Evolutionary conservation across 2,329 filamentous ascomycete species (phyloP).

Genomic region (Daldinia eschscholtzii): DNA sequence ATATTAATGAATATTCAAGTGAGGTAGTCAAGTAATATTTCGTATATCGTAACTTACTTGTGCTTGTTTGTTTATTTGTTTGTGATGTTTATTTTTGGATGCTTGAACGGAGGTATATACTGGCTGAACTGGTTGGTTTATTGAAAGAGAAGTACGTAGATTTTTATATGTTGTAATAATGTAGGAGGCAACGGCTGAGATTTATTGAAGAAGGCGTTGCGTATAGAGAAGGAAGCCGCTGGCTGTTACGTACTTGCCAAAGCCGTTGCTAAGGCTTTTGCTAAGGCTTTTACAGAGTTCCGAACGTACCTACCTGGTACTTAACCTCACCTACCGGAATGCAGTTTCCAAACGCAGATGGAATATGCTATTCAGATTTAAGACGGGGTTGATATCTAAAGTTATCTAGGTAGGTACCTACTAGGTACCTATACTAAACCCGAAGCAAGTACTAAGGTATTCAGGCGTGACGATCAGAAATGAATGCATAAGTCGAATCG

Average conservation of each 20-base stretch:
- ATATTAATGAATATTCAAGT: not conserved
- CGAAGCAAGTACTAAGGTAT: no score
- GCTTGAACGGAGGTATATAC: not conserved
- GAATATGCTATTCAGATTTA: not conserved
- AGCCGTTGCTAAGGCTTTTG: not conserved
- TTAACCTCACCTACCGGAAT: not conserved
- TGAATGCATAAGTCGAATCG: no score
- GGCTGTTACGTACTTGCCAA: not conserved
- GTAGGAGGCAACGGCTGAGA: not conserved
- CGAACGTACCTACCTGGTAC: not conserved
- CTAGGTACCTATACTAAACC: no score
- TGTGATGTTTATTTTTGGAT: not conserved
- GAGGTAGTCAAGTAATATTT: not conserved
- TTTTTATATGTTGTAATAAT: not conserved
- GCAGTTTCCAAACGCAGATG: not conserved
- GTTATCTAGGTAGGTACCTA: no score
- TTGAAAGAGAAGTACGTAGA: not conserved
- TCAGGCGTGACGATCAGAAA: no score
- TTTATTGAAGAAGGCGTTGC: not conserved
- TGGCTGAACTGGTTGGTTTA: not conserved
- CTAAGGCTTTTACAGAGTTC: not conserved
- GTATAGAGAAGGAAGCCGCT: not conserved
- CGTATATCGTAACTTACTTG: not conserved
- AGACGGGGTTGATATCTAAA: no score
- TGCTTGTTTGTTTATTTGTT: rapidly evolving